phyloP scores from a whole-genome alignment of 805 yeast genomes.

The Candida schatavii region DNA sequence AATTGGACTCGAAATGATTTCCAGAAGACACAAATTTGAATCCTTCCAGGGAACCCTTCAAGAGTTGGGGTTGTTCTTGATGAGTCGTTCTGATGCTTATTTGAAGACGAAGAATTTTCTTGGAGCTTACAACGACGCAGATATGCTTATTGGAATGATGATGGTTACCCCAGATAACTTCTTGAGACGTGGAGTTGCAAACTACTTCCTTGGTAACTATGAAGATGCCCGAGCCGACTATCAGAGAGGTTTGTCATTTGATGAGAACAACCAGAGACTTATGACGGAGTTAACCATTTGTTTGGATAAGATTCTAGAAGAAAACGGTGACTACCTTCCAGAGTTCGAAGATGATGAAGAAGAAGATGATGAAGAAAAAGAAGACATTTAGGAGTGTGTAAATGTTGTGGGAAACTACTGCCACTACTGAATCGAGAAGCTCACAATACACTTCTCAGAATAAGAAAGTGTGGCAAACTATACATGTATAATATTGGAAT shows the following conservation, averaged over 20 bases:
- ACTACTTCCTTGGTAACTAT: conserved; percentile 58
- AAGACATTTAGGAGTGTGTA: not conserved
- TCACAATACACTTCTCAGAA: too few relatives aligned
- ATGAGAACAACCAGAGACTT: conserved; percentile 50
- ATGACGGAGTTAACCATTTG: conserved; percentile 47
- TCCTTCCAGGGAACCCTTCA: conserved; percentile 69
- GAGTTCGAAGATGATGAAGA: conserved; percentile 1
- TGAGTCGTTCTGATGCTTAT: conserved; percentile 70
- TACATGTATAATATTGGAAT: not conserved
- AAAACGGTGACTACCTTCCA: conserved; percentile 52
- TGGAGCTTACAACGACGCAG: conserved; percentile 68
- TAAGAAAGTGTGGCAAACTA: not conserved
- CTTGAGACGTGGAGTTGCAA: conserved; percentile 66
- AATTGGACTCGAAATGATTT: conserved; percentile 65
- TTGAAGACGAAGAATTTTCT: conserved; percentile 52
- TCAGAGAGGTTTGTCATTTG: conserved; percentile 71
- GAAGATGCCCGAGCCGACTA: conserved; percentile 62
- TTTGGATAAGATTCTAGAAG: conserved; percentile 48
- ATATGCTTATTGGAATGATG: conserved; percentile 58
- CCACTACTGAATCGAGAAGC: too few relatives aligned
- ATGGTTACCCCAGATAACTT: conserved; percentile 65
- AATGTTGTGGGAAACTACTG: too few relatives aligned
- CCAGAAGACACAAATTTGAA: conserved; percentile 70
- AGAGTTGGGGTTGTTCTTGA: conserved; percentile 62
- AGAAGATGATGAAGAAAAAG: not conserved